Evolutionary conservation across 257 asterid genomes (phyloP).

Genomic region (Fraxinus anomala): DNA sequence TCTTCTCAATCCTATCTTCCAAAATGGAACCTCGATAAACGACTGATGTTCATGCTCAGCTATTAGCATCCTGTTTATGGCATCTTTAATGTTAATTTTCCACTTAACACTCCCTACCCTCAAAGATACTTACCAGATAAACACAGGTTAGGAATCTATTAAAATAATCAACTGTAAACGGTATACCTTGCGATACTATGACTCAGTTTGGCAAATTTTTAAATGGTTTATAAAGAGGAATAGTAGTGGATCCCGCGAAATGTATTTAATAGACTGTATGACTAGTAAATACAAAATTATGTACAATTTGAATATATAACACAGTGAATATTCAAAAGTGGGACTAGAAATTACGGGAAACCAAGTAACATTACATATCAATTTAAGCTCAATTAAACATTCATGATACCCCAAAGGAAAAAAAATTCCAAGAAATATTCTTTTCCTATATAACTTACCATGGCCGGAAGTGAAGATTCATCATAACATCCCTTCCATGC

Average conservation of each 20-base stretch:
- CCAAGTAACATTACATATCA: neutral
- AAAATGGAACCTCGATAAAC: neutral
- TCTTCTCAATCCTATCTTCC: neutral
- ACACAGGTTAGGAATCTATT: neutral
- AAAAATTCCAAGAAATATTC: constrained; percentile 5
- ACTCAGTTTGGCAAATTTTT: too few relatives aligned
- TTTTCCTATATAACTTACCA: constrained; percentile 44
- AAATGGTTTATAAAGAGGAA: too few relatives aligned
- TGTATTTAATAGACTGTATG: neutral
- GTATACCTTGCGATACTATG: neutral
- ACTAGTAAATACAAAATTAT: neutral
- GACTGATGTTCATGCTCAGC: neutral
- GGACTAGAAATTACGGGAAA: neutral
- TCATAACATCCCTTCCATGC: constrained; percentile 58
- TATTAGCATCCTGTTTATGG: neutral
- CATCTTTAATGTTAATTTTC: neutral
- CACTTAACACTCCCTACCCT: neutral
- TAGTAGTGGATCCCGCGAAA: too few relatives aligned
- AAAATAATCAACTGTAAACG: neutral
- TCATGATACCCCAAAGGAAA: constrained; percentile 14
- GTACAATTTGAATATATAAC: neutral
- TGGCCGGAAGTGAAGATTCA: constrained; percentile 64
- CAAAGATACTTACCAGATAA: constrained; percentile 7
- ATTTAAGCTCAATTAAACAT: constrained; percentile 9
- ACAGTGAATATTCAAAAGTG: neutral